Conservation (phyloP, 139 green algal genomes). For the Picochlorum sp. region DNA sequence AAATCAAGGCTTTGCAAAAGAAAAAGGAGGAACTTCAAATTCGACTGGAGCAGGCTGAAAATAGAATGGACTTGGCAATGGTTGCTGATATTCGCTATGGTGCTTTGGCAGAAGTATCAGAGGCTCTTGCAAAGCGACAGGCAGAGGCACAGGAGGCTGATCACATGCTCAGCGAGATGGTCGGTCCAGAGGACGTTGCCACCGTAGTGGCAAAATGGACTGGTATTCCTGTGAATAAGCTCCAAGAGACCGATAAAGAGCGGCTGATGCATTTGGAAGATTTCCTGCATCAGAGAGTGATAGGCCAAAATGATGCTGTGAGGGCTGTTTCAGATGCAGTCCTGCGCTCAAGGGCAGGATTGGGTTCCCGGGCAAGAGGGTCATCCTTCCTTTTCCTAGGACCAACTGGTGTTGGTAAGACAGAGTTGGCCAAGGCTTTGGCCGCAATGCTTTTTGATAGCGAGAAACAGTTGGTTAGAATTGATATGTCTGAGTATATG, state of each 20-base stretch:
- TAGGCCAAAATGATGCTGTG: constrained; percentile 47
- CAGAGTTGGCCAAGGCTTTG: constrained; percentile 76
- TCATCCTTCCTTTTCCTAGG: constrained; percentile 88
- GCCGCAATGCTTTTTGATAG: constrained; percentile 80
- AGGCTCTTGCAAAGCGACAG: constrained; percentile 39
- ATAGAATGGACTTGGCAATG: constrained; percentile 62
- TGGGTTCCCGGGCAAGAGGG: constrained; percentile 46
- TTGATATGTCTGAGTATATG: constrained; percentile 76
- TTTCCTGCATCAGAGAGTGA: constrained; percentile 44
- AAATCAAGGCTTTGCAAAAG: constrained; percentile 38
- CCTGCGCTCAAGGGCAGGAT: constrained; percentile 56
- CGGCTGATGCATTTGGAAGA: constrained; percentile 38
- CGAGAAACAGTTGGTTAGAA: constrained; percentile 64
- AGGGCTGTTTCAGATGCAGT: constrained; percentile 46
- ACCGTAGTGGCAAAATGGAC: constrained; percentile 80
- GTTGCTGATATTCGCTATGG: constrained; percentile 52
- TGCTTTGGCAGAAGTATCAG: constrained; percentile 72
- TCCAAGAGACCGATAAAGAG: constrained; percentile 56
- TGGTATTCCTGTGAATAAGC: constrained; percentile 71
- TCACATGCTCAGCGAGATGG: constrained; percentile 75
- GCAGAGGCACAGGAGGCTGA: constrained; percentile 22
- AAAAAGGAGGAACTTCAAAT: constrained; percentile 71
- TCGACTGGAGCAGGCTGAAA: constrained; percentile 62
- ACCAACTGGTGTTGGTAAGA: constrained; percentile 77
- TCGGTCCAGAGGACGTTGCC: constrained; percentile 69